phyloP scores from a whole-genome alignment of 23 red algal species.

The Gracilaria caudata region DNA sequence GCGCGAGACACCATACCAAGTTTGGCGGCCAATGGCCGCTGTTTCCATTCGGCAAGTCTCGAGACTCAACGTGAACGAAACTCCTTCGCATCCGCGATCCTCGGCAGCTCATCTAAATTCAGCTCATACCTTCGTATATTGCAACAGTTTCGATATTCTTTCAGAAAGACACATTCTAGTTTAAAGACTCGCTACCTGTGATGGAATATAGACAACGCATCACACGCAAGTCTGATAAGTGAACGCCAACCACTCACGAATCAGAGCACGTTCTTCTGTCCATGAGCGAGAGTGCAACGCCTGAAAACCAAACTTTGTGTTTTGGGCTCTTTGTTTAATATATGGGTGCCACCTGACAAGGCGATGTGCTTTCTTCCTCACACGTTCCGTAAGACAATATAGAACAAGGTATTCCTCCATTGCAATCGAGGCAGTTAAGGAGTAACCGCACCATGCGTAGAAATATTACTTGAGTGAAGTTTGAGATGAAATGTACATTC shows the following conservation, averaged over 20 bases:
- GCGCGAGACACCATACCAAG: neutral
- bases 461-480: neutral
- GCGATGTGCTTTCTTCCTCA: neutral
- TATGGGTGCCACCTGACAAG: neutral
- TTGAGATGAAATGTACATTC: constrained; percentile 16
- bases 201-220: neutral
- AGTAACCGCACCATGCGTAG: neutral
- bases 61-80: neutral
- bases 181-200: neutral
- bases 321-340: constrained; percentile 8
- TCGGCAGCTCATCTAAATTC: neutral
- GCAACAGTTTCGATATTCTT: neutral
- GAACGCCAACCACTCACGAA: neutral
- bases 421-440: neutral
- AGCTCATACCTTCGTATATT: neutral
- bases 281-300: neutral
- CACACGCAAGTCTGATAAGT: neutral
- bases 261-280: neutral
- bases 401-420: neutral
- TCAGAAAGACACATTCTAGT: neutral
- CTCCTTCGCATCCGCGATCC: neutral
- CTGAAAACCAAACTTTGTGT: neutral
- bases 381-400: neutral
- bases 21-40: neutral
- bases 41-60: neutral